A percentile compares a stretch with the other conserved stretches of the same genome.
Evolutionary conservation across 2,329 filamentous ascomycete species (phyloP).

Genomic region (Elsinoe australis): DNA sequence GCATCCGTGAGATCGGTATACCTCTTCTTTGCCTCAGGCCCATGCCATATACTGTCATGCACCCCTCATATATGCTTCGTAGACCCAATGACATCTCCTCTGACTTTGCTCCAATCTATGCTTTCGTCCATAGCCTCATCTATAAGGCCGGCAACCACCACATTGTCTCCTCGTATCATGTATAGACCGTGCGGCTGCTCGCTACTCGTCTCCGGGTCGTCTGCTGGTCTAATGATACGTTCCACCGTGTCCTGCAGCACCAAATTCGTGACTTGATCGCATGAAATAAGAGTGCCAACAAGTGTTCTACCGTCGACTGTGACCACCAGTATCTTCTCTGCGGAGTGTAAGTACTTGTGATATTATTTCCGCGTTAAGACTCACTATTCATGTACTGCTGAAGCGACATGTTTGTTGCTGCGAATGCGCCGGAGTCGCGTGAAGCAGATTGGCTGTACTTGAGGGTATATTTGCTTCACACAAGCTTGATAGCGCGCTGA

Average conservation of each 20-base stretch:
- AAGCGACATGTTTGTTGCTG: conserved; percentile 32
- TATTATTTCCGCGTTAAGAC: too few relatives aligned
- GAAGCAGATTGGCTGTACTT: too few relatives aligned
- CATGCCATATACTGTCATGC: not conserved
- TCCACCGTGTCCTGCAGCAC: conserved; percentile 78
- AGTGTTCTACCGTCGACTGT: conserved; percentile 83
- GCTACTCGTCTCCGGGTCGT: conserved; percentile 73
- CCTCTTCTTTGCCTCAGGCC: too few relatives aligned
- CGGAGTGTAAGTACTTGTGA: conserved; percentile 18
- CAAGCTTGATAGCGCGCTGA: not conserved
- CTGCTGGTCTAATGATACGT: conserved; percentile 77
- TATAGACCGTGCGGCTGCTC: conserved; percentile 82
- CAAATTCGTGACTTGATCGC: conserved; percentile 87
- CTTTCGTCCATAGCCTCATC: conserved; percentile 82
- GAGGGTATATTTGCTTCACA: too few relatives aligned
- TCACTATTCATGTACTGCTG: conserved; percentile 39
- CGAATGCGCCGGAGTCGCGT: not conserved
- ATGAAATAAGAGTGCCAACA: conserved; percentile 69
- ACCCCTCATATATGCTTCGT: conserved; percentile 63
- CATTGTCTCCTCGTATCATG: conserved; percentile 88
- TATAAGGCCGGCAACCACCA: conserved; percentile 80
- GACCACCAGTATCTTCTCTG: conserved; percentile 86
- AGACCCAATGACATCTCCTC: conserved; percentile 71
- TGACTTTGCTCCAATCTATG: conserved; percentile 89
- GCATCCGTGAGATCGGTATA: too few relatives aligned